Conservation (phyloP, 192 early-diverging fungal genomes). For the Backusella tuberculispora region DNA sequence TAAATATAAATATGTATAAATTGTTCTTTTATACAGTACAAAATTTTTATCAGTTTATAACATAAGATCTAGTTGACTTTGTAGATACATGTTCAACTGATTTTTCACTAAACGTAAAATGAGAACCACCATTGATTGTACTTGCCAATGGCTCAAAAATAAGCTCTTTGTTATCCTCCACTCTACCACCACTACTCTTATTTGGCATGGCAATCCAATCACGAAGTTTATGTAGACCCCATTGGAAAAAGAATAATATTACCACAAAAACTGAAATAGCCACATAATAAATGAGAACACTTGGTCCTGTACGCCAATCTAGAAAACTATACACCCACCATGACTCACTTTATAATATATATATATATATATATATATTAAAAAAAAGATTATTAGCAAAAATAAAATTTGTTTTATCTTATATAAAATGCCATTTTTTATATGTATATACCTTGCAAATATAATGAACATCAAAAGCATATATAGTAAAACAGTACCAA, state of each 20-base stretch:
- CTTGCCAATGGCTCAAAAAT: constrained; percentile 3
- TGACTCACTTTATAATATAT: neutral
- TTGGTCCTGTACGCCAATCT: constrained; percentile 7
- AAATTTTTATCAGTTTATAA: no score
- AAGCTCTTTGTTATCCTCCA: neutral
- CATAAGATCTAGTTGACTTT: neutral
- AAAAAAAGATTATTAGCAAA: neutral
- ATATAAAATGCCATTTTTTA: neutral
- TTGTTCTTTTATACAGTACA: no score
- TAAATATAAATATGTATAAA: no score
- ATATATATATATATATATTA: neutral
- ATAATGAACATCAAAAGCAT: constrained; percentile 38
- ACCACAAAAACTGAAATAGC: neutral
- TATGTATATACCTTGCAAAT: constrained; percentile 28
- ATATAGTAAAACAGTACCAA: constrained; percentile 26
- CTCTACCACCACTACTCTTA: neutral
- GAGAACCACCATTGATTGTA: neutral
- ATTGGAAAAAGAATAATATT: neutral
- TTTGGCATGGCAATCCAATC: constrained; percentile 7
- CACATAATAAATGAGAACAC: neutral
- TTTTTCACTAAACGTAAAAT: constrained; percentile 5
- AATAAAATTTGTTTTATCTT: neutral
- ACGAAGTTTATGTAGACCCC: neutral
- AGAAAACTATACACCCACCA: constrained; percentile 20
- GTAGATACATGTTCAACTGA: neutral